These are phyloP conservation scores for Xylaria sp. DNA, from an alignment of 2,329 filamentous ascomycete genomes.

Conservation along the genomic window DNA sequence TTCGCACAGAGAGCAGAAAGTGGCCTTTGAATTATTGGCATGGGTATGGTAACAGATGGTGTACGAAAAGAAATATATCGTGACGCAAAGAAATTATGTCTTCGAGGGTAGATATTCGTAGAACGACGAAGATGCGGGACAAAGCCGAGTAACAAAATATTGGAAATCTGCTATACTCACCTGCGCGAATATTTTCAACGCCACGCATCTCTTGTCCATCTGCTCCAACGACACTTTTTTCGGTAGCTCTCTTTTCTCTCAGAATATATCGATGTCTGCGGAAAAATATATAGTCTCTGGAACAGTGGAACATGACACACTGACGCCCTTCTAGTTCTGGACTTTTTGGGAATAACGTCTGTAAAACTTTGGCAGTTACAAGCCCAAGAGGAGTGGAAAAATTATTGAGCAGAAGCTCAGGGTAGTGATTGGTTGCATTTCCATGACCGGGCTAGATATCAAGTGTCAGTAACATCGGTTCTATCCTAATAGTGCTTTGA, in stretches of 20 bases:
- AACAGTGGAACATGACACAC: conserved; percentile 82
- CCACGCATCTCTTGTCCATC: conserved; percentile 88
- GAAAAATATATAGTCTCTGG: conserved; percentile 94
- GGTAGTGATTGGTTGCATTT: conserved; percentile 88
- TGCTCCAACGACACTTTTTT: conserved; percentile 84
- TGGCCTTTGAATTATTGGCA: neutral
- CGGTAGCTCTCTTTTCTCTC: conserved; percentile 84
- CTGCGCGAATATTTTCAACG: conserved; percentile 82
- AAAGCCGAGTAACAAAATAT: neutral
- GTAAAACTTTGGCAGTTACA: conserved; percentile 86
- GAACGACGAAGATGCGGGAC: neutral
- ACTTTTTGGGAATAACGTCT: conserved; percentile 79
- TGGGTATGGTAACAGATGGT: neutral
- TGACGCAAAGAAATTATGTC: neutral
- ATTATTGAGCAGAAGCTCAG: conserved; percentile 88
- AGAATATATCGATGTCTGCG: conserved; percentile 92
- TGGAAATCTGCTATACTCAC: conserved; percentile 35
- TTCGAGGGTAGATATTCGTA: neutral
- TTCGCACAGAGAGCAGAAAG: neutral
- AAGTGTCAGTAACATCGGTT: conserved; percentile 11
- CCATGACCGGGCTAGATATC: conserved; percentile 75
- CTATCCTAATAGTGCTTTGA: neutral
- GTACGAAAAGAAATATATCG: neutral
- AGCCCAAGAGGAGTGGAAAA: conserved; percentile 94
- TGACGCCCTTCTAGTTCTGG: conserved; percentile 89